Evolutionary conservation across 2,329 filamentous ascomycete species (phyloP), one percentile per base, ranked within the genome.

Genomic region (Epicoccum sorghinum): DNA sequence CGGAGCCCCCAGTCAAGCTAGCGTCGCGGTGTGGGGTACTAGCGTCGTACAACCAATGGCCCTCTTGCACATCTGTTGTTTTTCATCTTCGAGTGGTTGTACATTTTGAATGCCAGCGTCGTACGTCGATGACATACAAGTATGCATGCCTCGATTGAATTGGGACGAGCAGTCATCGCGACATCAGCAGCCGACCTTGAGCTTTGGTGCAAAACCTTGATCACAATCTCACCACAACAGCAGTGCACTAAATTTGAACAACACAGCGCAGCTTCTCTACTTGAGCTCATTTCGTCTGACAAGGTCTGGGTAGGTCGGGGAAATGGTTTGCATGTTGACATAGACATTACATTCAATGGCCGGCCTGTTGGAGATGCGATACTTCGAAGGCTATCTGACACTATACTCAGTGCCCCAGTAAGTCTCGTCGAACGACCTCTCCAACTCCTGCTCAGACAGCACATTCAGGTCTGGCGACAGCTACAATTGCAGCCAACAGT

Each of bases 131-230:
- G 39, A 23, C 49, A 42, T 43, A 41, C 44, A 39, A 50, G 22
- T 22, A 75, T 73, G 70, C 48, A 52, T 41, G 62, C 54, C 39
- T 65, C 64, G 22, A 27, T 72, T 14, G 70, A 75, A 53, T 58
- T 75, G 30, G 73, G 72, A 48, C 66, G 69, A 41, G 70, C 71
- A 27, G 71, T 74, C 37, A 57, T 75, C 14, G 59, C 56, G 33
- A 62, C 62, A 24, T 52, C 67, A 13, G 52, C 47, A 27, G 53
- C 59, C 7, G 45, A 67, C 30, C 53, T 71, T 27, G 69, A 74
- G 61, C 69, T 75, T n/a, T 73, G 68, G 69, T 65, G 73, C 52
- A 68, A 55, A 25, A 70, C 71, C 38, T 68, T 69, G 57, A 71
- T 74, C 62, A 72, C 70, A 25, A 46, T 73, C 59, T 70, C 66